Percentiles rank a stretch among this genome's conserved stretches.
phyloP scores from a whole-genome alignment of 2,329 filamentous ascomycete genomes.

The Fusarium xyrophilum region DNA sequence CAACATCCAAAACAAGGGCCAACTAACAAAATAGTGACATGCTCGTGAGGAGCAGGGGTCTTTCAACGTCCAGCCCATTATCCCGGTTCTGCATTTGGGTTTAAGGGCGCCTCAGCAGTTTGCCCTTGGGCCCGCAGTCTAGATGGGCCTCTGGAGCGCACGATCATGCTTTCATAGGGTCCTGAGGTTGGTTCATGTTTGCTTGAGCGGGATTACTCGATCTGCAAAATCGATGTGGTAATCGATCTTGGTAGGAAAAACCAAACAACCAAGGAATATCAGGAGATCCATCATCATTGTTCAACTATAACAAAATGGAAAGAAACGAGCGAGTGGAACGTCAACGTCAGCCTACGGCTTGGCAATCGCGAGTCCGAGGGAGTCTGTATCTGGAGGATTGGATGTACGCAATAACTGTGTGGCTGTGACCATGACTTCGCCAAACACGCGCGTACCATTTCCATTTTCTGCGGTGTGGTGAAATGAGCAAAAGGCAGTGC shows the following conservation, averaged over 20 bases:
- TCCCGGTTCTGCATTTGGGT: conserved; percentile 21
- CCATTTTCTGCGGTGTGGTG: conserved; percentile 10
- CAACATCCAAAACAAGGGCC: not conserved
- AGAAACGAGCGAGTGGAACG: conserved; percentile 24
- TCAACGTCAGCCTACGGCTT: conserved; percentile 39
- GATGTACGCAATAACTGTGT: conserved; percentile 27
- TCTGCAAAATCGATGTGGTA: not conserved
- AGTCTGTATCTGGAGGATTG: conserved; percentile 6
- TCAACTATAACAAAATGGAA: not conserved
- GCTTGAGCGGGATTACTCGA: not conserved
- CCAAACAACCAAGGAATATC: conserved; percentile 10
- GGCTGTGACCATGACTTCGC: conserved; percentile 37
- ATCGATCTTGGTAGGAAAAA: conserved; percentile 12
- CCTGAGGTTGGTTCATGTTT: conserved; percentile 8
- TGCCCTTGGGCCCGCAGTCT: conserved; percentile 13
- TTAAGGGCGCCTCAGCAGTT: conserved; percentile 9
- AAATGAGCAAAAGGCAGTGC: conserved; percentile 33
- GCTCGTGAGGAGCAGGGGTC: conserved; percentile 11
- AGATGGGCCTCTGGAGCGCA: conserved; percentile 17
- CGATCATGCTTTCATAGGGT: conserved; percentile 5
- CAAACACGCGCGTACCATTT: conserved; percentile 28
- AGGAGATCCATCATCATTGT: not conserved
- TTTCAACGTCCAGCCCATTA: conserved; percentile 14
- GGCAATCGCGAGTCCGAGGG: conserved; percentile 27
- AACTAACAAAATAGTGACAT: conserved; percentile 11